A percentile compares a stretch with the other conserved stretches of the same genome.
Evolutionary conservation across 2,329 filamentous ascomycete species (phyloP).

Genomic region (Xylariales sp.): DNA sequence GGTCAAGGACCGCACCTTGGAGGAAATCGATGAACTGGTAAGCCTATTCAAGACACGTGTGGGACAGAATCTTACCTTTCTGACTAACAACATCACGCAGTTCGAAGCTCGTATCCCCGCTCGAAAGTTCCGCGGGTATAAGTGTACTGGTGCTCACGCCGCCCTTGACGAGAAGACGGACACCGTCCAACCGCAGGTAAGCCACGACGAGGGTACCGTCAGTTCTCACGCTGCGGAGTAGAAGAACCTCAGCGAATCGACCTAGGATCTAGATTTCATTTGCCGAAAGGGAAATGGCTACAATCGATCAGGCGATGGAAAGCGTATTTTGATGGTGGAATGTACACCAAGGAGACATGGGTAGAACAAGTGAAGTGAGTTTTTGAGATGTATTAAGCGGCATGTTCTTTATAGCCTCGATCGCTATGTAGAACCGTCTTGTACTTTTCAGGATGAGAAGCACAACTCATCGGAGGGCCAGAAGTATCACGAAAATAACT

Average conservation of each 20-base stretch:
- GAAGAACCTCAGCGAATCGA: neutral
- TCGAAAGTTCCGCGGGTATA: conserved; percentile 31
- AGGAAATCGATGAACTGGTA: conserved; percentile 53
- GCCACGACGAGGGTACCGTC: neutral
- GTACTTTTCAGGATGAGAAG: too few species aligned
- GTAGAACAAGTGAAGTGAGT: too few species aligned
- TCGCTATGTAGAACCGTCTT: too few species aligned
- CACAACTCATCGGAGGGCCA: too few species aligned
- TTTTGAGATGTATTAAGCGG: too few species aligned
- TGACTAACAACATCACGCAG: conserved; percentile 22
- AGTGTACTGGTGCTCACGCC: conserved; percentile 26
- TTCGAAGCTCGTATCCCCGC: conserved; percentile 32
- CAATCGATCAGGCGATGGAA: too few species aligned
- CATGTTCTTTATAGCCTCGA: too few species aligned
- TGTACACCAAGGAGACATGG: too few species aligned
- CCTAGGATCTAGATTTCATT: too few species aligned
- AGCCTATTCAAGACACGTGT: conserved; percentile 17
- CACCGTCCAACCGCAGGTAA: neutral
- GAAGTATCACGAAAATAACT: too few species aligned
- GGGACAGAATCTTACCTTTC: neutral
- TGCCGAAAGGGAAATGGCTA: too few species aligned
- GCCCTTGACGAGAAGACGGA: conserved; percentile 14
- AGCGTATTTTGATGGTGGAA: too few species aligned
- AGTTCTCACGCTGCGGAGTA: neutral
- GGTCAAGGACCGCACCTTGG: conserved; percentile 47